Evolutionary conservation across 345 rosid genomes (phyloP).

Genomic region (Eucalyptus decipiens): DNA sequence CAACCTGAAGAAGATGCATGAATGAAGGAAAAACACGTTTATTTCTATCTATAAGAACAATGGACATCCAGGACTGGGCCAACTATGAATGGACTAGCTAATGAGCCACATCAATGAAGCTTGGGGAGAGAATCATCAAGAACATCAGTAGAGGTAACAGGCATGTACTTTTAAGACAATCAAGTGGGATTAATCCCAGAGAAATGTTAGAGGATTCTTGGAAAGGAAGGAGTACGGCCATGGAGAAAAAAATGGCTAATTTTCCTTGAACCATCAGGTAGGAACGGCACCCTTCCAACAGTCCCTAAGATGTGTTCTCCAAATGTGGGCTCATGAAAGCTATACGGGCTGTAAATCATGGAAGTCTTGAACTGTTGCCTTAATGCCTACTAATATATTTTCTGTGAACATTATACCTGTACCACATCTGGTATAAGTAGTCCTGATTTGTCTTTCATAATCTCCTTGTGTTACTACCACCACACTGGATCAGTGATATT

Average conservation of each 20-base stretch:
- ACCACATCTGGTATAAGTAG: background rate
- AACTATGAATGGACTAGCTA: background rate
- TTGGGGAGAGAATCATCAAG: background rate
- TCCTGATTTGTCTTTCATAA: background rate
- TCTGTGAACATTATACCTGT: background rate
- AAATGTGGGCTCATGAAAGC: background rate
- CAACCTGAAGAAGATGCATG: background rate
- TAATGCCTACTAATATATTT: background rate
- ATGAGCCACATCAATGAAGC: background rate
- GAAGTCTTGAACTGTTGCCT: background rate
- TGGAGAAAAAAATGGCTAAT: background rate
- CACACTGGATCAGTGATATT: background rate
- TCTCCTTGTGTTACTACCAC: background rate
- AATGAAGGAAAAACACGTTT: background rate
- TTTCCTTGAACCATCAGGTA: background rate
- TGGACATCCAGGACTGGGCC: background rate
- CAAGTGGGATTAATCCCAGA: background rate
- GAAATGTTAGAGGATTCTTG: background rate
- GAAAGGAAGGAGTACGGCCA: background rate
- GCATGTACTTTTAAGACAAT: background rate
- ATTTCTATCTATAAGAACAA: background rate
- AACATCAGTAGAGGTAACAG: background rate
- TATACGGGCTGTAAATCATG: background rate
- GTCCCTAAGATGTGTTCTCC: background rate
- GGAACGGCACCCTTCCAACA: background rate